Base-by-base conservation (phyloP, 2,329 filamentous ascomycete genomes). In the Colletotrichum trifolii region DNA sequence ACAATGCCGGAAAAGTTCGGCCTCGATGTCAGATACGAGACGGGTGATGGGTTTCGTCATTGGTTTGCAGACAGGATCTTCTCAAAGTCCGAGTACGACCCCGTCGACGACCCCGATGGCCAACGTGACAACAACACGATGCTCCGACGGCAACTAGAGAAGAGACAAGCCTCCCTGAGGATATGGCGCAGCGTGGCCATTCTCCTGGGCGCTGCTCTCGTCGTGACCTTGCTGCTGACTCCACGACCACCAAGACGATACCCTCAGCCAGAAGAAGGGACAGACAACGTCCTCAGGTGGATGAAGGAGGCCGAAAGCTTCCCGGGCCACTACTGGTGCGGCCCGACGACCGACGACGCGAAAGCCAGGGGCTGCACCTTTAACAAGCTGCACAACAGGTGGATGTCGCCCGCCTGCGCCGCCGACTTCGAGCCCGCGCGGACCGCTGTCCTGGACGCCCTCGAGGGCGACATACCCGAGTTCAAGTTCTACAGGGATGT, bases 351-450 rank as follows among this genome's bases (percentile, higher is more conserved):
- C 5, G 10, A 7, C 2, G 55, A 64, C 34, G 60, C 60, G 7
- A 54, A 53, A 17, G 36, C 2, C 0, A 25, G 55, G 11, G 60
- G 60, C 6, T 64, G 60, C 43, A 43, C 36, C 9, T 64, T 64
- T 15, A 36, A 64, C 43, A 54, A 53, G 34, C 55, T 64, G 9
- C 60, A 64, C 17, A 64, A 64, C 17, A 48, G 36, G 25, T 64
- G 48, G 60, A 64, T 64, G 49, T 52, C 55, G 6, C 36, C 43
- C 2, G 48, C 17, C 7, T 64, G 61, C 45, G 39, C 36, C 1
- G 17, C 34, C 3, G 57, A 55, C n/a, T 65, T 61, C 4, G 62
- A 55, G 12, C 25, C 36, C 5, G 57, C 50, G 1, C 9, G 33
- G 15, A 34, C 36, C 2, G 50, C 50, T 7, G 34, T 65, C 0